Evolutionary conservation across 306 rosid genomes (phyloP), one percentile per base, ranked within the genome.

Genomic region (Inga laurina): DNA sequence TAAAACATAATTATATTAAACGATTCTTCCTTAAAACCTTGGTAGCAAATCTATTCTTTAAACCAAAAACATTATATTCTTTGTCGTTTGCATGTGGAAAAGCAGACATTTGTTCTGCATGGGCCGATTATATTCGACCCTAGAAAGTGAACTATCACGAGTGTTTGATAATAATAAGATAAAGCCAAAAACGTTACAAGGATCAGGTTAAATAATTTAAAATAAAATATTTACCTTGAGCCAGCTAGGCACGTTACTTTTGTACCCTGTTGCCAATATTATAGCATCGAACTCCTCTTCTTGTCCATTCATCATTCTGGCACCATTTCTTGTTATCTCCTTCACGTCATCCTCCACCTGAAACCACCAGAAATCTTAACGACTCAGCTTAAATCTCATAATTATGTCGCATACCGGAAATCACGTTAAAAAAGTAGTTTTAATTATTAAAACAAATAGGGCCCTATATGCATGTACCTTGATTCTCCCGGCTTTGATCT

Each of bases 181-280:
- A 84, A 79, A 86, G 75, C 86, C 83, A 87, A 92, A 81, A 82
- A 48, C 78, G 48, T 70, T 54, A 54, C 62, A 79, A 0, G 22
- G 22, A 76, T 56, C 43, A 82, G 59, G 35, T 69, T 49, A 61
- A 74, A 56, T 8, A 39, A 39, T 39, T 39, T 39, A 6, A 39
- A 39, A 22, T 79, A 57, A 80, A 56, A 21, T 57, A 77, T 54
- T 80, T 75, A 97, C 99, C 98, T 91, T 92, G 59, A 97, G 99
- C 99, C 99, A 97, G 85, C 83, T 77, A 75, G 98, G 98, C 76
- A 94, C 99, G 81, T 97, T 97, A 90, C 99, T 97, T 82, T 81
- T 91, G 91, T 94, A 97, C n/a, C 99, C 99, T n/a, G 99, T 97
- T 67, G 99, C 99, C 57, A 94, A 88, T 72, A 97, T 88, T 84